Percentiles rank a stretch among this genome's conserved stretches.
phyloP scores from a whole-genome alignment of 257 asterid species.

The Solanum bulbocastanum region DNA sequence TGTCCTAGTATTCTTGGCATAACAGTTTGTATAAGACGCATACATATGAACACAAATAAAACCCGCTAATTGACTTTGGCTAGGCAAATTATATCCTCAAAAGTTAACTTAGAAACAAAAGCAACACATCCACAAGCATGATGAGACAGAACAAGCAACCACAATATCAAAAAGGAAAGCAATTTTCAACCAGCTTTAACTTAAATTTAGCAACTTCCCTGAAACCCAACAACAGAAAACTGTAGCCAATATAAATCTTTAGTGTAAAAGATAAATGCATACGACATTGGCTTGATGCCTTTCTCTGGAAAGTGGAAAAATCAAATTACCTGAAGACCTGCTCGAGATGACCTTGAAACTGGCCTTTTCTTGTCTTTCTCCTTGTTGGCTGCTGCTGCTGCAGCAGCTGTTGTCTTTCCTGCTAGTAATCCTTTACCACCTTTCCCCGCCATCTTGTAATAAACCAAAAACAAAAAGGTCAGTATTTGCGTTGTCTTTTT shows the following conservation, averaged over 20 bases:
- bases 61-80: background rate
- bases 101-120: too few relatives aligned
- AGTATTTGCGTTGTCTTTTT: background rate
- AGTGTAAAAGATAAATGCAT: background rate
- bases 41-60: background rate
- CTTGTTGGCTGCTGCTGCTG: constrained; percentile 60
- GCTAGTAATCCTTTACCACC: constrained; percentile 97
- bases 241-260: background rate
- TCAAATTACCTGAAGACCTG: constrained; percentile 75
- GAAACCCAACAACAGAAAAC: background rate
- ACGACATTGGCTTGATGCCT: background rate
- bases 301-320: background rate
- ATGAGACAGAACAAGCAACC: background rate
- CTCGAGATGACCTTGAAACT: constrained; percentile 77
- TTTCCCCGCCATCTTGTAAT: constrained; percentile 71
- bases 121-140: background rate
- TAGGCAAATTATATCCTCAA: too few relatives aligned
- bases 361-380: constrained; percentile 86
- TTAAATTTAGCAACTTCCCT: background rate
- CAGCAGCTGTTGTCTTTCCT: constrained; percentile 90
- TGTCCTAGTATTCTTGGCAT: too few relatives aligned
- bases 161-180: background rate
- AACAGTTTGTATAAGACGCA: background rate
- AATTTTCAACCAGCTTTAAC: background rate
- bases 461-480: background rate